Evolutionary conservation across 371 early-diverging fungal species (phyloP).

Genomic region (Coemansia linderi): DNA sequence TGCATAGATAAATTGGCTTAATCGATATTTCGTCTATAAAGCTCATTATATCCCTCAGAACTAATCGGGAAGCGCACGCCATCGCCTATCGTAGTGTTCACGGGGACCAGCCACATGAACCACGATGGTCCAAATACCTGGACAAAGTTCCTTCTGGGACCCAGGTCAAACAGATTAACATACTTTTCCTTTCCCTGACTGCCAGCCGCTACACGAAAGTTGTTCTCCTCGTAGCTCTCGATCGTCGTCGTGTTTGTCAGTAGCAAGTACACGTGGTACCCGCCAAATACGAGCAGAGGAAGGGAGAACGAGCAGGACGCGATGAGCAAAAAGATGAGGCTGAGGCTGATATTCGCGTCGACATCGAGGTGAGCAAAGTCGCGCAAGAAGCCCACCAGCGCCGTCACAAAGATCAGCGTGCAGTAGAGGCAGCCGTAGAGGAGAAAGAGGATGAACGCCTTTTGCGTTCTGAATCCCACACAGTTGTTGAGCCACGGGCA

Average conservation of each 20-base stretch:
- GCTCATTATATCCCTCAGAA: conserved; percentile 43
- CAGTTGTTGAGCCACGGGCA: conserved; percentile 66
- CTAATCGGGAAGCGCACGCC: conserved; percentile 46
- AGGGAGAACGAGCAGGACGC: conserved; percentile 28
- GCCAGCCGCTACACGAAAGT: not conserved
- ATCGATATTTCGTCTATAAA: conserved; percentile 1
- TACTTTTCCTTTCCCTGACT: conserved; percentile 3
- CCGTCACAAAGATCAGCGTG: not conserved
- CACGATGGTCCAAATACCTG: conserved; percentile 42
- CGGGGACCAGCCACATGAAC: conserved; percentile 41
- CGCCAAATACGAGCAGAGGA: conserved; percentile 59
- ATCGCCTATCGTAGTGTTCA: conserved; percentile 35
- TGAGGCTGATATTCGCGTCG: conserved; percentile 3
- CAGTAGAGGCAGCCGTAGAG: conserved; percentile 28
- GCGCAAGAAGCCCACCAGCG: conserved; percentile 18
- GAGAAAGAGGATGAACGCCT: conserved; percentile 47
- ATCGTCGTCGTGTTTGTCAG: conserved; percentile 89
- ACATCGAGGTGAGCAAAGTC: not conserved
- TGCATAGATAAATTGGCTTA: not conserved
- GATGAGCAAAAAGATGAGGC: conserved; percentile 26
- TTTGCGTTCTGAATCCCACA: conserved; percentile 62
- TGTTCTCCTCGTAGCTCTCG: conserved; percentile 61
- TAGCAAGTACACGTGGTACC: conserved; percentile 81
- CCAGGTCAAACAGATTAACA: conserved; percentile 51
- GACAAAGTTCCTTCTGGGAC: conserved; percentile 27